phyloP scores from a whole-genome alignment of 306 rosid species.

The Inga leiocalycina region DNA sequence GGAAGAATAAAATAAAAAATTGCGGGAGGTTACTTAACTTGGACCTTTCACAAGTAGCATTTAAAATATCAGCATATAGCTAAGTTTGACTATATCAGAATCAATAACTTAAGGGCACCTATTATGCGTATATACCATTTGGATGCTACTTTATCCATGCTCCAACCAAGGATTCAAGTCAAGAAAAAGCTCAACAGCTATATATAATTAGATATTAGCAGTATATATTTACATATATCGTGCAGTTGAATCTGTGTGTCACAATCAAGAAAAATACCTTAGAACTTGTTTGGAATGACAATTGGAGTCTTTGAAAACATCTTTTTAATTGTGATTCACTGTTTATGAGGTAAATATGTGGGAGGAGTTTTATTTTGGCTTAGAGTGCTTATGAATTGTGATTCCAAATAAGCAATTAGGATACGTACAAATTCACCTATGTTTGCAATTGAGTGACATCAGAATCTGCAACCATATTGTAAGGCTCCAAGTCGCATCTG shows the following conservation, averaged over 20 bases:
- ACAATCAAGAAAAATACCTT: neutral
- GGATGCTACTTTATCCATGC: neutral
- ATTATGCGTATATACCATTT: neutral
- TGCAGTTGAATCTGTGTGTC: neutral
- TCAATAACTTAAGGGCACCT: neutral
- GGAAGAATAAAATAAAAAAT: no score
- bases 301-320: no score
- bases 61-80: neutral
- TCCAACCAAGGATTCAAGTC: neutral
- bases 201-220: neutral
- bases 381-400: no score
- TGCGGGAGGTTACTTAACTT: no score
- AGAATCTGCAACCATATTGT: constrained; percentile 1
- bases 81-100: neutral
- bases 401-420: no score
- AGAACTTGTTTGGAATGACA: no score
- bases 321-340: no score
- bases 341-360: no score
- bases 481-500: neutral
- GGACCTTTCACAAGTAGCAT: no score
- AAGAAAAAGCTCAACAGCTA: neutral
- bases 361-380: no score
- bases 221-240: neutral
- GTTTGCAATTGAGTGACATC: neutral
- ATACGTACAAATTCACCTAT: neutral